phyloP scores from a whole-genome alignment of 2,329 filamentous ascomycete genomes.

The Simplicillium sp. region DNA sequence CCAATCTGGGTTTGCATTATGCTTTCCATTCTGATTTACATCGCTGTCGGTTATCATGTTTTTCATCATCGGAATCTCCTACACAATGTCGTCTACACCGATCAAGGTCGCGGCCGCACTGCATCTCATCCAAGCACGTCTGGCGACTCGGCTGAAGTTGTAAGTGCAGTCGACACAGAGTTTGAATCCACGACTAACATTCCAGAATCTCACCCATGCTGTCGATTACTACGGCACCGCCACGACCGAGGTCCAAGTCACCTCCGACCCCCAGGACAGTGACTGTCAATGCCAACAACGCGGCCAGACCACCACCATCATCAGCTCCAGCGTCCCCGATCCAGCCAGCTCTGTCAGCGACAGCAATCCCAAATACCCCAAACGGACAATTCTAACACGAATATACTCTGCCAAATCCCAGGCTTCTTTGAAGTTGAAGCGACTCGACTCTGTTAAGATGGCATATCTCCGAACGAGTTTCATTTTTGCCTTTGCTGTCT shows the following conservation, averaged over 20 bases:
- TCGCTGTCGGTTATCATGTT: slow-evolving; percentile 47
- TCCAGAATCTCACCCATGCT: slow-evolving; percentile 4
- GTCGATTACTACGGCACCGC: slow-evolving; percentile 33
- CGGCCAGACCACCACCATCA: background rate
- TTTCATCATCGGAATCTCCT: slow-evolving; percentile 49
- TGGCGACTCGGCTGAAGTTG: slow-evolving; percentile 24
- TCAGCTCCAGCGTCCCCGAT: background rate
- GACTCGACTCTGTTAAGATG: slow-evolving; percentile 45
- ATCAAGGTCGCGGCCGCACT: slow-evolving; percentile 11
- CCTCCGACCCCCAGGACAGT: slow-evolving; percentile 11
- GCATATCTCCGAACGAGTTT: slow-evolving; percentile 52
- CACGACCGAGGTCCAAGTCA: slow-evolving; percentile 40
- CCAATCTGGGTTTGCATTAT: slow-evolving; percentile 52
- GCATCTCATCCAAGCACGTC: slow-evolving; percentile 16
- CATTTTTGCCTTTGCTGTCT: slow-evolving; percentile 48
- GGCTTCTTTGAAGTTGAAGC: slow-evolving; percentile 20
- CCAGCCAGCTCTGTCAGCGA: background rate
- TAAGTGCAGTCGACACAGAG: slow-evolving; percentile 7
- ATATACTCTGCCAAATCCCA: slow-evolving; percentile 16
- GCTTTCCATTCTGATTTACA: slow-evolving; percentile 43
- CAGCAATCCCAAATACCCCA: slow-evolving; percentile 11
- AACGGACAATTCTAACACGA: slow-evolving; percentile 10
- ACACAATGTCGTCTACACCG: slow-evolving; percentile 29
- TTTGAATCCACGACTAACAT: slow-evolving; percentile 8
- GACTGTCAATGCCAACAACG: no score